These are phyloP conservation scores for Monosporascus ibericus DNA, from an alignment of 2,329 filamentous ascomycete genomes.

Conservation along the genomic window DNA sequence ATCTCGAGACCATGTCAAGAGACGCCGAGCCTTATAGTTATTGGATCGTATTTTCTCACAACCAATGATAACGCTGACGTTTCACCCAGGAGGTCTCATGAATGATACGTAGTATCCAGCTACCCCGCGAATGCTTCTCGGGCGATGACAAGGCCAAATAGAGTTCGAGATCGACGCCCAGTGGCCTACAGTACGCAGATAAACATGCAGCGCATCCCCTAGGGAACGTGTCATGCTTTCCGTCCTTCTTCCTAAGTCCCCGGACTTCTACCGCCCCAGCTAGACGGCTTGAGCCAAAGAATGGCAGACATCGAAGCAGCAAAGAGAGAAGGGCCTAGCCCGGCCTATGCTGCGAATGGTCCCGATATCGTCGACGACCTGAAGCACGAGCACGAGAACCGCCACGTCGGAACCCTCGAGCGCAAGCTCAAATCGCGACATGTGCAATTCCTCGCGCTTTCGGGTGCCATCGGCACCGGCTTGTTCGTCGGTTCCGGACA, in stretches of 20 bases:
- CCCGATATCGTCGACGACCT: conserved; percentile 13
- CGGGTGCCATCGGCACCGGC: conserved; percentile 37
- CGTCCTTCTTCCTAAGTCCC: no score
- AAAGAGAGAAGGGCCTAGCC: conserved; percentile 5
- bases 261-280: no score
- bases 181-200: background rate
- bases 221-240: no score
- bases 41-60: background rate
- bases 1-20: background rate
- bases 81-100: background rate
- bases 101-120: background rate
- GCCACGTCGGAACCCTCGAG: conserved; percentile 29
- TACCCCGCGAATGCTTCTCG: background rate
- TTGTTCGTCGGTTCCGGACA: conserved; percentile 39
- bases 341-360: conserved; percentile 6
- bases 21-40: background rate
- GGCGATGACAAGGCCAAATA: background rate
- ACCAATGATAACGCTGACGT: background rate
- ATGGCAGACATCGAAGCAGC: conserved; percentile 20
- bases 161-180: background rate
- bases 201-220: background rate
- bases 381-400: conserved; percentile 21
- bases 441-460: conserved; percentile 36
- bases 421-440: conserved; percentile 34
- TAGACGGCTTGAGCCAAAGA: no score